Base-by-base conservation (phyloP, 129 eudicot species). In the Chrysanthemum lavandulifolium region DNA sequence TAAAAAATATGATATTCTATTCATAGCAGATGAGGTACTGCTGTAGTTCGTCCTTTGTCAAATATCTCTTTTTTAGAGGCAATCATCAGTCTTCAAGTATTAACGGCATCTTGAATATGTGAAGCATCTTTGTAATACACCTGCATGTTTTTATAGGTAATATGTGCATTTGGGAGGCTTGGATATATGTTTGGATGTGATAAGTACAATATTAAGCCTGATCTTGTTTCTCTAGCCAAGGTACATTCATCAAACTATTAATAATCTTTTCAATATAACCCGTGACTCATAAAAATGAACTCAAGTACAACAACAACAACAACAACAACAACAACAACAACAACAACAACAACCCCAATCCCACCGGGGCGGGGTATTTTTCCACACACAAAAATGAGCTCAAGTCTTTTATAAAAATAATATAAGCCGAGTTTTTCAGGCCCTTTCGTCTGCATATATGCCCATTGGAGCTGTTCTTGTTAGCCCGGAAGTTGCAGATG, bases 401-500 rank as follows among this genome's bases (percentile, higher is more conserved):
- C 48, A 25, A 52, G 48, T 49, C 18, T 15, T 15, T 49, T 9
- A 69, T 51, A 2, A 43, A 78, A 15, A 55, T 25, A 25, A 2
- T 45, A 9, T 29, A 57, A 52, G 10, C 48, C 0, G 29, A 66
- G 27, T 13, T 15, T 60, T 72, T 49, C 91, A 92, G 98, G 98
- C 98, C 16, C 91, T 92, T 27, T 89, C 98, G 33, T 92, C 98
- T 23, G 98, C 89, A 64, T 92, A 92, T 77, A 72, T 92, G 87
- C 98, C 98, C 21, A 92, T 92, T 68, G 98, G 98, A 83, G 98
- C 98, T 73, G 87, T 92, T 74, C 89, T 92, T 69, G 88, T 92
- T 59, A 68, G 95, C 87, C 88, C 98, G 11, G 79, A 89, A 75
- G 71, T 92, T 71, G 69, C 92, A 36, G 95, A 92, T 67, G 98